Conservation (phyloP, 139 green algal genomes). For the Pseudopediastrum boryanum region DNA sequence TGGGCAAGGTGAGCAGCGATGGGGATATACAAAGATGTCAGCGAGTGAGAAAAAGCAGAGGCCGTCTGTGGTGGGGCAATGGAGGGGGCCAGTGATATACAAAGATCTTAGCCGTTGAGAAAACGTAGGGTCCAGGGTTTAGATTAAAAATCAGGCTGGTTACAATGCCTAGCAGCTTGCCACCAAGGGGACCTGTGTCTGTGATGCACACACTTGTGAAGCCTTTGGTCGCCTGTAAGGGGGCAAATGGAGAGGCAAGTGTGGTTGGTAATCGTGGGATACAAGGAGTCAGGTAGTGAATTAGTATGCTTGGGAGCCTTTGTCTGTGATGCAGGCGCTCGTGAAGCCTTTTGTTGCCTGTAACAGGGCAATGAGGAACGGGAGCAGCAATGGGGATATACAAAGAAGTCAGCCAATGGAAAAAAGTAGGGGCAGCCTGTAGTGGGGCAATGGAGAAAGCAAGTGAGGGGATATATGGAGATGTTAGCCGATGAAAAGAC, state of each 20-base stretch:
- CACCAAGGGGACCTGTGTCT: conserved; percentile 80
- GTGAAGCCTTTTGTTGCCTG: conserved; percentile 45
- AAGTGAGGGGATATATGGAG: too few species aligned
- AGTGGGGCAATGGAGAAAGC: too few species aligned
- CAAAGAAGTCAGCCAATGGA: background rate
- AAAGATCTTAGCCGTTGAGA: too few species aligned
- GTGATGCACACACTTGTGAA: conserved; percentile 77
- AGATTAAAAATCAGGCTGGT: conserved; percentile 55
- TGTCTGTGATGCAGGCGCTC: conserved; percentile 84
- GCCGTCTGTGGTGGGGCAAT: too few species aligned
- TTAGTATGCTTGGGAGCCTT: too few species aligned
- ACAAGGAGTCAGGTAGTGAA: too few species aligned
- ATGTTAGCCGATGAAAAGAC: too few species aligned
- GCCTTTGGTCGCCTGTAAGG: conserved; percentile 30
- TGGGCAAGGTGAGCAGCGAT: background rate
- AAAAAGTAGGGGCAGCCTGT: too few species aligned
- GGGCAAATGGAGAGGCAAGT: background rate
- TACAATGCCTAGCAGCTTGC: conserved; percentile 88
- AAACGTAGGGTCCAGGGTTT: too few species aligned
- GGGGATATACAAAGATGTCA: background rate
- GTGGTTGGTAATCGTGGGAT: too few species aligned
- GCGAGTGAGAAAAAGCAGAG: background rate
- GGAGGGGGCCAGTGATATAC: too few species aligned
- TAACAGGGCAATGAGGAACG: background rate
- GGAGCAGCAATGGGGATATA: background rate